Conservation (phyloP, 1,284 basidiomycete genomes). For the Cyathus olla region DNA sequence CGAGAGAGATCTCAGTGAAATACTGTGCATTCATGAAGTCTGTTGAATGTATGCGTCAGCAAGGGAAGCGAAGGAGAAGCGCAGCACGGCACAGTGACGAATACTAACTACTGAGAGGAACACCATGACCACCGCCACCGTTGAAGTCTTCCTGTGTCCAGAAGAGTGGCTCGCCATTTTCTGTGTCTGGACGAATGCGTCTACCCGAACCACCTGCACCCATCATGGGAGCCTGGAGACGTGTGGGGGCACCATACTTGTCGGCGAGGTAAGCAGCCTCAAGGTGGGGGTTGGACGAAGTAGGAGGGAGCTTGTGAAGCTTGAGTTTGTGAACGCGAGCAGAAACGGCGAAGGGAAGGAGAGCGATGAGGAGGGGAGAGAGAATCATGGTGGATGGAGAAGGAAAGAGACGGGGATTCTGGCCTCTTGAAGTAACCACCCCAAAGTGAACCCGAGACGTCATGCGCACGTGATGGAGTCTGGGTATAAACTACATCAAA, state of each 20-base stretch:
- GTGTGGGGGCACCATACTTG: conserved; percentile 80
- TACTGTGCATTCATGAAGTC: conserved; percentile 99
- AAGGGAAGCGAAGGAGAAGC: conserved; percentile 1
- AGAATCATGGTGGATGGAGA: conserved; percentile 65
- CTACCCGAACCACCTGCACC: conserved; percentile 82
- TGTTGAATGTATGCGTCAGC: conserved; percentile 17
- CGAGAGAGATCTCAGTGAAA: conserved; percentile 90
- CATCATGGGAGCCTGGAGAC: conserved; percentile 76
- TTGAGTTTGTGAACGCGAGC: conserved; percentile 86
- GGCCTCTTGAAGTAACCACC: neutral
- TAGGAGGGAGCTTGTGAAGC: conserved; percentile 83
- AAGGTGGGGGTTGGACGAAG: conserved; percentile 70
- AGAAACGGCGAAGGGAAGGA: conserved; percentile 79
- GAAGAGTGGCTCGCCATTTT: conserved; percentile 75
- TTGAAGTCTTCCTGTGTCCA: conserved; percentile 84
- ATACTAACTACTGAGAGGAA: conserved; percentile 90
- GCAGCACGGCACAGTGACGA: conserved; percentile 4
- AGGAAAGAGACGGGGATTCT: conserved; percentile 12
- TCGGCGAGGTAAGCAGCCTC: conserved; percentile 88
- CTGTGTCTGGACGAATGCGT: conserved; percentile 59
- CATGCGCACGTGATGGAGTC: neutral
- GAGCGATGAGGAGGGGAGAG: conserved; percentile 68
- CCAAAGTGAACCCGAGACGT: neutral
- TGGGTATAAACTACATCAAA: neutral
- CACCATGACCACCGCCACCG: conserved; percentile 74